These are phyloP conservation scores for Xylariales sp. DNA, from an alignment of 2,329 filamentous ascomycete genomes.

Conservation along the genomic window DNA sequence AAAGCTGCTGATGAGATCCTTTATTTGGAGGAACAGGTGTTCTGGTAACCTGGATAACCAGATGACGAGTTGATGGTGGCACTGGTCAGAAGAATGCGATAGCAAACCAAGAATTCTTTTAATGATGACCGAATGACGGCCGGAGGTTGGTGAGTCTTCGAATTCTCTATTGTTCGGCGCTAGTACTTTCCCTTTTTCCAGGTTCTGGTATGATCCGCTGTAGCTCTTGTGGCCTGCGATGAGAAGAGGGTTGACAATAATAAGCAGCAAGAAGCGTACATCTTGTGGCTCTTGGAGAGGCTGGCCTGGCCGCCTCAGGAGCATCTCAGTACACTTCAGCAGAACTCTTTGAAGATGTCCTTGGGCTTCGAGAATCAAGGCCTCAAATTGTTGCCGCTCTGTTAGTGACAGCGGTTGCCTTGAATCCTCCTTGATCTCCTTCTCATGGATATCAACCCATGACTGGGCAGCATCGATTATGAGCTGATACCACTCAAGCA, in stretches of 20 bases:
- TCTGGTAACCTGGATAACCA: conserved; percentile 75
- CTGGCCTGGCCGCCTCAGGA: conserved; percentile 75
- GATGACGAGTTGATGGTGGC: conserved; percentile 70
- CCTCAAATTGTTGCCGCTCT: conserved; percentile 41
- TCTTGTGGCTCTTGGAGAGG: conserved; percentile 65
- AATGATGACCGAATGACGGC: conserved; percentile 76
- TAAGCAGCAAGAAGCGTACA: conserved; percentile 71
- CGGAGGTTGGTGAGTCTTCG: conserved; percentile 35
- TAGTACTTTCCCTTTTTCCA: conserved; percentile 12
- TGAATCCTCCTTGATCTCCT: conserved; percentile 36
- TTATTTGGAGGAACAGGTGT: conserved; percentile 63
- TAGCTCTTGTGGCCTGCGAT: conserved; percentile 40
- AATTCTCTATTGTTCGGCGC: conserved; percentile 8
- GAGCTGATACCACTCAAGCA: conserved; percentile 70
- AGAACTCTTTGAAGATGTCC: conserved; percentile 65
- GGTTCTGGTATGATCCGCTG: conserved; percentile 32
- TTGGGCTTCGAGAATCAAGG: conserved; percentile 51
- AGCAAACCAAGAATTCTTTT: conserved; percentile 80
- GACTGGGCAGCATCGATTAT: conserved; percentile 62
- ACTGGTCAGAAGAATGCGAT: conserved; percentile 69
- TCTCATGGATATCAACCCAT: conserved; percentile 60
- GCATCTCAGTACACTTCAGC: conserved; percentile 72
- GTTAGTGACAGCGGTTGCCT: conserved; percentile 25
- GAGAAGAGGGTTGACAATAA: conserved; percentile 75
- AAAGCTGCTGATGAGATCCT: conserved; percentile 74